phyloP scores from a whole-genome alignment of 1,284 basidiomycete genomes.

The Sporisorium iseilematis-ciliati region DNA sequence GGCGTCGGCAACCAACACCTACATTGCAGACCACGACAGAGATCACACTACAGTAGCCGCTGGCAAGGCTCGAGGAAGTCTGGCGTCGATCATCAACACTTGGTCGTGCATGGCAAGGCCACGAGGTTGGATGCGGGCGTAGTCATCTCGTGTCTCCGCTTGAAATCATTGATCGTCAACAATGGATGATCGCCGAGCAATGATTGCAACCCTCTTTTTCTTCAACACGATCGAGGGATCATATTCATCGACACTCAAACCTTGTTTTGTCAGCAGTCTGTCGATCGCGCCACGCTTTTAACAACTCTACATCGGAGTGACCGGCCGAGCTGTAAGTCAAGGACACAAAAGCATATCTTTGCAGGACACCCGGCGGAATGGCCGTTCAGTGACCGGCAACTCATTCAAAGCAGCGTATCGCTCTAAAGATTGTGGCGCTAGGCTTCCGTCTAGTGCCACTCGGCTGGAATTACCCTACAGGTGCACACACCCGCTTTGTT shows the following conservation, averaged over 20 bases:
- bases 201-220: neutral
- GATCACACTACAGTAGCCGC: neutral
- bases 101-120: neutral
- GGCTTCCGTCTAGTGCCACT: too few species aligned
- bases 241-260: neutral
- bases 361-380: too few species aligned
- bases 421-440: too few species aligned
- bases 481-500: too few species aligned
- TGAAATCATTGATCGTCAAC: neutral
- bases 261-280: neutral
- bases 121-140: neutral
- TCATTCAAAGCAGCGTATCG: too few species aligned
- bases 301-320: too few species aligned
- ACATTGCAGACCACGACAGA: slow-evolving; percentile 4
- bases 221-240: slow-evolving; percentile 4
- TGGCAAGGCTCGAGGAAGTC: too few species aligned
- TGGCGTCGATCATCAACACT: neutral
- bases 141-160: neutral
- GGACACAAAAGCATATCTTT: too few species aligned
- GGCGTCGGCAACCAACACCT: slow-evolving; percentile 30
- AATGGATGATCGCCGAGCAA: slow-evolving; percentile 4
- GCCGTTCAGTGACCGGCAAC: too few species aligned
- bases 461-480: too few species aligned
- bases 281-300: neutral
- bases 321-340: too few species aligned